Conservation (phyloP, 2,329 filamentous ascomycete species). For the Juglanconis juglandina region DNA sequence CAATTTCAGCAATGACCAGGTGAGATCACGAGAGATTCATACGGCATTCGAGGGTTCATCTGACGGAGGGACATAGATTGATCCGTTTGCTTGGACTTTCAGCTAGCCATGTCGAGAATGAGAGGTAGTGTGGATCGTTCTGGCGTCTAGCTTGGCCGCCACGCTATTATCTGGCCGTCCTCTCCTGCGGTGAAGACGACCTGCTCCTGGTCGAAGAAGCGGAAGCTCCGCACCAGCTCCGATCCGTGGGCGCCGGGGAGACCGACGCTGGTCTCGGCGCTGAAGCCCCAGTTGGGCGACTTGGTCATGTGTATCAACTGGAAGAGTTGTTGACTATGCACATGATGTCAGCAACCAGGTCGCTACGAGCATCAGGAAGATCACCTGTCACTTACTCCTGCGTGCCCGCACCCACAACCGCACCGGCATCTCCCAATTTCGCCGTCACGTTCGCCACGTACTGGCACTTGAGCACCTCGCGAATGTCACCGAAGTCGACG, state of each 20-base stretch:
- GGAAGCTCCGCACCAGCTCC: constrained; percentile 62
- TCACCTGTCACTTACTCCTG: constrained; percentile 54
- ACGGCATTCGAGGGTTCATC: too few species aligned
- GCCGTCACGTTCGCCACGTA: constrained; percentile 68
- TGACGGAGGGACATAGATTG: too few species aligned
- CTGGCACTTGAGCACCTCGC: constrained; percentile 63
- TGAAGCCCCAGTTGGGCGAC: constrained; percentile 50
- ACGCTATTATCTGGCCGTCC: constrained; percentile 56
- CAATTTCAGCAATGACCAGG: too few species aligned
- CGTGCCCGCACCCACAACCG: constrained; percentile 61
- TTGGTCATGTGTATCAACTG: constrained; percentile 58
- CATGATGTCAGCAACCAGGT: neutral
- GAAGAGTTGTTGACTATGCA: constrained; percentile 50
- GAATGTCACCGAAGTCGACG: constrained; percentile 65
- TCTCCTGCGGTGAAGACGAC: constrained; percentile 58
- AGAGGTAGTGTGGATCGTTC: too few species aligned
- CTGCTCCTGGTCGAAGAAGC: constrained; percentile 59
- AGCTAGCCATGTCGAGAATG: too few species aligned
- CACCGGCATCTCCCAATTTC: constrained; percentile 56
- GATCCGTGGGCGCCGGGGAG: constrained; percentile 60
- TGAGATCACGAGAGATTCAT: too few species aligned
- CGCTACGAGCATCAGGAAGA: too few species aligned
- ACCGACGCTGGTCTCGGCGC: constrained; percentile 53
- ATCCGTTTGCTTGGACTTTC: too few species aligned
- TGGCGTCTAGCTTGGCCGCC: constrained; percentile 37